Conservation (phyloP, 2,329 filamentous ascomycete genomes). For the Xylariaceae sp. region DNA sequence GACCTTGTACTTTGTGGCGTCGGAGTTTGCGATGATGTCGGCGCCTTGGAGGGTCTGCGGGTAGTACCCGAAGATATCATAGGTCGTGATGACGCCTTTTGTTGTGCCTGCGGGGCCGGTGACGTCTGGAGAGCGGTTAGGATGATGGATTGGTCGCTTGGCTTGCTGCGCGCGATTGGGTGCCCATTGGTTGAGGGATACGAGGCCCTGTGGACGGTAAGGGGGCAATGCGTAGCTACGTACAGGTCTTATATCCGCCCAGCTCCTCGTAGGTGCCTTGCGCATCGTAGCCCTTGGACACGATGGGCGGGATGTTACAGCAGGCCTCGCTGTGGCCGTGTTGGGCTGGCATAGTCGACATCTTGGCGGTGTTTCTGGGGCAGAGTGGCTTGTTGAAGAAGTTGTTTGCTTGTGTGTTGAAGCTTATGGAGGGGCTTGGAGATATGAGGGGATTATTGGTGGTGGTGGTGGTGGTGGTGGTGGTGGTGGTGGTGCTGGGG, state of each 20-base stretch:
- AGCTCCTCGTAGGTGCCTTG: constrained; percentile 56
- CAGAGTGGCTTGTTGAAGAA: not conserved
- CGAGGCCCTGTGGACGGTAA: not conserved
- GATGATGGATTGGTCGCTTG: not conserved
- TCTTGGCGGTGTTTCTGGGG: constrained; percentile 28
- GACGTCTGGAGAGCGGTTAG: constrained; percentile 41
- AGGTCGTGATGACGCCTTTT: constrained; percentile 60
- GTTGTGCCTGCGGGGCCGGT: constrained; percentile 44
- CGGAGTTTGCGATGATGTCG: constrained; percentile 57
- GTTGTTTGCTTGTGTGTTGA: constrained; percentile 13
- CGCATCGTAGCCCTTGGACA: constrained; percentile 50
- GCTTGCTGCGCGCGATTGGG: not conserved
- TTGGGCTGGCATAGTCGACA: constrained; percentile 49
- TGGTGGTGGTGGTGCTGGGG: constrained; percentile 5
- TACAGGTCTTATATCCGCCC: constrained; percentile 53
- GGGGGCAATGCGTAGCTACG: constrained; percentile 8
- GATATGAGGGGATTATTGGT: constrained; percentile 10
- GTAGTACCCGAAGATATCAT: constrained; percentile 70
- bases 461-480: not conserved
- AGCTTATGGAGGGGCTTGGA: constrained; percentile 9
- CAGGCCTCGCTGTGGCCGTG: constrained; percentile 53
- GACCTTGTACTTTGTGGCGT: constrained; percentile 68
- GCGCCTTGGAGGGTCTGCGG: constrained; percentile 66
- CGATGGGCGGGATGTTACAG: constrained; percentile 56
- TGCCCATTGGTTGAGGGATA: not conserved